Conservation (phyloP, 805 yeast genomes). For the Candida ipomoeae region DNA sequence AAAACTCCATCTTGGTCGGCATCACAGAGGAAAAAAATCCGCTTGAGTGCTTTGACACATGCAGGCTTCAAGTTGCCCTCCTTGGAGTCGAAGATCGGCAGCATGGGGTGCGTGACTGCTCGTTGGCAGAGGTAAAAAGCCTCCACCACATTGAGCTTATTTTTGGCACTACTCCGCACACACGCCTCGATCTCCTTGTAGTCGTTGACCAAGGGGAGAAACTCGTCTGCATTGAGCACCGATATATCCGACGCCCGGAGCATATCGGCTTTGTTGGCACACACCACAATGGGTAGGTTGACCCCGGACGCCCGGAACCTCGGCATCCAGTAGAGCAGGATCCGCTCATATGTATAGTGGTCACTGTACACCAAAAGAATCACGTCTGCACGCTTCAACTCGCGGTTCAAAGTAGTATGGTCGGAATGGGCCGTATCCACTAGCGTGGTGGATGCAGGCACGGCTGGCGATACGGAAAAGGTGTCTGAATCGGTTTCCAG, state of each 20-base stretch:
- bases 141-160: slow-evolving; percentile 81
- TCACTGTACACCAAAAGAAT: slow-evolving; percentile 94
- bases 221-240: slow-evolving; percentile 60
- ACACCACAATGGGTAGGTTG: slow-evolving; percentile 85
- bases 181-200: slow-evolving; percentile 94
- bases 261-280: slow-evolving; percentile 75
- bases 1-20: slow-evolving; percentile 85
- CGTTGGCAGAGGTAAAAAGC: slow-evolving; percentile 91
- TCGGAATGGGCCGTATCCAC: slow-evolving; percentile 80
- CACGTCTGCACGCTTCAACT: slow-evolving; percentile 80
- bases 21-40: slow-evolving; percentile 84
- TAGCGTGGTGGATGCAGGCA: slow-evolving; percentile 56
- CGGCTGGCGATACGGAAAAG: slow-evolving; percentile 21
- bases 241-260: slow-evolving; percentile 37
- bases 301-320: slow-evolving; percentile 89
- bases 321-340: slow-evolving; percentile 92
- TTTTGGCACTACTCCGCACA: slow-evolving; percentile 80
- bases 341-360: slow-evolving; percentile 89
- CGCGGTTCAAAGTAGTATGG: slow-evolving; percentile 55
- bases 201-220: slow-evolving; percentile 79
- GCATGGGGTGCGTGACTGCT: slow-evolving; percentile 87
- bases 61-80: slow-evolving; percentile 76
- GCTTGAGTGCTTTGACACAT: slow-evolving; percentile 67
- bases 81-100: slow-evolving; percentile 91
- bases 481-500: slow-evolving; percentile 6